phyloP scores from a whole-genome alignment of 1,139 yeast species.

The Pichia sp. region DNA sequence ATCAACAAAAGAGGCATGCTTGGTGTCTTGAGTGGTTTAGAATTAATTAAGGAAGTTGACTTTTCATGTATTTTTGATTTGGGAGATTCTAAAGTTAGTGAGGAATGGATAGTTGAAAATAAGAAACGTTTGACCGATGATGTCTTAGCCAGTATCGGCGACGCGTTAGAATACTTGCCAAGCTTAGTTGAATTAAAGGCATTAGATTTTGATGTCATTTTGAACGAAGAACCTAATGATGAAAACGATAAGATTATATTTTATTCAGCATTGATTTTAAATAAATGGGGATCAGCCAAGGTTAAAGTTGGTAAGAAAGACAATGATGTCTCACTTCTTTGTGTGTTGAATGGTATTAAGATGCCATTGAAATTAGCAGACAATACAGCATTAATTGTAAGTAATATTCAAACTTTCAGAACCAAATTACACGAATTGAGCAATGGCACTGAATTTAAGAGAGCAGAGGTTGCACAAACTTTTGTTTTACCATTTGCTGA shows the following conservation, averaged over 20 bases:
- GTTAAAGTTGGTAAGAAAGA: conserved; percentile 36
- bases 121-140: conserved; percentile 7
- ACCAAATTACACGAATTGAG: neutral
- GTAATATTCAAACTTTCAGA: conserved; percentile 29
- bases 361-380: conserved; percentile 59
- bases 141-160: conserved; percentile 11
- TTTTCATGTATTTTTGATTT: conserved; percentile 58
- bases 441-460: conserved; percentile 29
- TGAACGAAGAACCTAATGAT: conserved; percentile 9
- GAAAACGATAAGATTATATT: conserved; percentile 38
- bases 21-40: conserved; percentile 65
- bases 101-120: conserved; percentile 13
- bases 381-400: conserved; percentile 43
- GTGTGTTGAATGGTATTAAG: conserved; percentile 66
- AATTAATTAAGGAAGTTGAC: conserved; percentile 52
- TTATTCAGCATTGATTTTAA: conserved; percentile 48
- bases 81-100: conserved; percentile 32
- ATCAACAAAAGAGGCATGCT: conserved; percentile 38
- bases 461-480: conserved; percentile 63
- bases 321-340: conserved; percentile 30
- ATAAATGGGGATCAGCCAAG: conserved; percentile 45
- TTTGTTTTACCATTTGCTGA: conserved; percentile 52
- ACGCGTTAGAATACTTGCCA: conserved; percentile 3
- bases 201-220: neutral
- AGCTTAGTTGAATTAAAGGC: neutral